Percentiles rank a stretch among this genome's conserved stretches.
These are phyloP conservation scores for Boletus huronensis DNA, from an alignment of 768 basidiomycete genomes.

Conservation along the genomic window DNA sequence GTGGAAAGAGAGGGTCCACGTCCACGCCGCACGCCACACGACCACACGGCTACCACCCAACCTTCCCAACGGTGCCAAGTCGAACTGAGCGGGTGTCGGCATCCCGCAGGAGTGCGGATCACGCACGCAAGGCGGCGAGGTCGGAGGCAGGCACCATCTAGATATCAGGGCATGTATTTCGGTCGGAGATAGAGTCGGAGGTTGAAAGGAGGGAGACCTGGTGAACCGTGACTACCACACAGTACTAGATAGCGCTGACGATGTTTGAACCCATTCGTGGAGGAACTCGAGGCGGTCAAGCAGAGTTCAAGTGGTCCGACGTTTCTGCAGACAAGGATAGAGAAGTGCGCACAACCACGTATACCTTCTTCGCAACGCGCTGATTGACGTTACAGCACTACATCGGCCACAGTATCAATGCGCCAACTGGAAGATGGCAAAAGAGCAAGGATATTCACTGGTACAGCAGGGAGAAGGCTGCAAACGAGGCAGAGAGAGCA, in stretches of 20 bases:
- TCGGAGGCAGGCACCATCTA: constrained; percentile 6
- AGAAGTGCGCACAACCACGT: constrained; percentile 51
- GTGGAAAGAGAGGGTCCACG: background rate
- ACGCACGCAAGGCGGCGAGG: constrained; percentile 5
- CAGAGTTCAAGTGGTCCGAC: constrained; percentile 89
- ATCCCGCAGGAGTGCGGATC: constrained; percentile 21
- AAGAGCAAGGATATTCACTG: constrained; percentile 97
- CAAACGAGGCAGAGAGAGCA: constrained; percentile 42
- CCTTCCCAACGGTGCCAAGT: background rate
- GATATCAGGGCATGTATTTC: constrained; percentile 10
- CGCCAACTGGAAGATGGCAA: constrained; percentile 95
- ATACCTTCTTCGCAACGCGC: background rate
- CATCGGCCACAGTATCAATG: constrained; percentile 91
- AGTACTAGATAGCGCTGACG: background rate
- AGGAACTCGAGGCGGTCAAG: constrained; percentile 89
- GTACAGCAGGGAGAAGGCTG: constrained; percentile 69
- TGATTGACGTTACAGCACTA: constrained; percentile 61
- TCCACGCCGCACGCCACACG: constrained; percentile 12
- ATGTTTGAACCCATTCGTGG: constrained; percentile 85
- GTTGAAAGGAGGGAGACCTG: constrained; percentile 1
- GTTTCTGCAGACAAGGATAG: constrained; percentile 91
- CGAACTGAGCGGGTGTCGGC: constrained; percentile 15
- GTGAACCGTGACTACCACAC: background rate
- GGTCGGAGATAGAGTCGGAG: constrained; percentile 22
- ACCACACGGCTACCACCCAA: constrained; percentile 8